Evolutionary conservation across 441 rosid species (phyloP), one percentile per base, ranked within the genome.

Genomic region (Adansonia madagascariensis): DNA sequence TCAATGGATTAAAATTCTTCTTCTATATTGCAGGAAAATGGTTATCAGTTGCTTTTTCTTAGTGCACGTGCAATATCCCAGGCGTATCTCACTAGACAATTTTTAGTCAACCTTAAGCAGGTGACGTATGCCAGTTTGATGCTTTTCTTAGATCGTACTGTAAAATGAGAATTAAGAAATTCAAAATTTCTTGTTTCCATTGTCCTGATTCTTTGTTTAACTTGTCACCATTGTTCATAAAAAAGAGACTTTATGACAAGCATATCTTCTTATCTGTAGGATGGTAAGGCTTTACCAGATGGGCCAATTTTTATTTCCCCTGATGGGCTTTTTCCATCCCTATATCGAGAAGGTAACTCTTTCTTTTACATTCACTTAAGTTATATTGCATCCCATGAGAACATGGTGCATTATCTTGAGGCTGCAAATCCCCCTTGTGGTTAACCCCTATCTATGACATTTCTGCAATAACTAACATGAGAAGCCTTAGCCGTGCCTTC

Each of bases 231-330:
- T 71, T 35, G 75, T 31, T 53, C 31, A 35, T 71, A 11, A 14
- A 70, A 52, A 31, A 49, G 49, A 35, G 47, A 9, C 9, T 4
- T 14, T 27, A 50, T 75, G 56, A 75, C 75, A 24, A 66, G 17
- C 44, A n/a, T 56, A 4, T 62, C 75, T 14, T 81, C 17, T 43
- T 74, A 78, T 82, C 77, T 65, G 52, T 84, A 92, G 99, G 95
- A 97, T 53, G 99, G 99, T 67, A 91, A 88, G 82, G 91, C 92
- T 76, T 89, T 97, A 84, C 98, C 99, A 17, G 97, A 94, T 80
- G 99, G 98, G 39, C 99, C 99, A 15, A 91, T 93, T 79, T 93
- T 97, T 77, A 94, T 94, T 83, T 97, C 99, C 75, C 98, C 99
- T 0, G 99, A 97, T 80, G 99, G 99, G 35, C 88, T 97, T 79